Conservation (phyloP, 805 yeast species). For the Yamadazyma ubonensis region DNA sequence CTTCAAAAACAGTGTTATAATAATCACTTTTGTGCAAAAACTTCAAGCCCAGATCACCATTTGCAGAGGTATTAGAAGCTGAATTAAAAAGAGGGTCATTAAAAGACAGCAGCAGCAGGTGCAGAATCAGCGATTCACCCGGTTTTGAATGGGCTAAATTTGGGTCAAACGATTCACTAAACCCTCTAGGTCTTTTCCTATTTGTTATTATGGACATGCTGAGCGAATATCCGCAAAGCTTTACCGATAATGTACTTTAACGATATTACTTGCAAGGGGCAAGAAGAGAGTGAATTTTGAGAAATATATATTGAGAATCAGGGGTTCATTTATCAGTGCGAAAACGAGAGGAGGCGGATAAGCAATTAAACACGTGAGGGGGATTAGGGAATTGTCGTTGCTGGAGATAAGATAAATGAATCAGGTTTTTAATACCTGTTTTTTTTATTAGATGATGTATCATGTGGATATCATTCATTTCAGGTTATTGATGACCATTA, state of each 20-base stretch:
- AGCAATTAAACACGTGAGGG: slow-evolving; percentile 6
- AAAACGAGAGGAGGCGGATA: slow-evolving; percentile 5
- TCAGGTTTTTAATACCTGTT: too few species aligned
- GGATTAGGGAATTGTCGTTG: not conserved
- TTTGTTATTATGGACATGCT: slow-evolving; percentile 39
- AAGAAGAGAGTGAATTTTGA: slow-evolving; percentile 3
- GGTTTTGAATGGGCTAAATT: slow-evolving; percentile 7
- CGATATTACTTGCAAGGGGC: not conserved
- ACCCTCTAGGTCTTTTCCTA: slow-evolving; percentile 46
- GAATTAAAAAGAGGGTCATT: slow-evolving; percentile 5
- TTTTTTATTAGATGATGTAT: too few species aligned
- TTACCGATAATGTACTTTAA: not conserved
- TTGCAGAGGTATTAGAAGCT: not conserved
- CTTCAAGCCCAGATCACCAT: slow-evolving; percentile 3
- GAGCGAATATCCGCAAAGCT: not conserved
- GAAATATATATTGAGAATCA: slow-evolving; percentile 3
- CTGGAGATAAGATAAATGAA: too few species aligned
- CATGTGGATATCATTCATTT: too few species aligned
- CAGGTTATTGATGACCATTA: too few species aligned
- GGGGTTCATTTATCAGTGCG: slow-evolving; percentile 6
- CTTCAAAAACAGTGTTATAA: slow-evolving; percentile 15
- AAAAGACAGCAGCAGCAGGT: slow-evolving; percentile 1
- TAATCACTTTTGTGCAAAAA: slow-evolving; percentile 7
- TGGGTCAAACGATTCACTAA: slow-evolving; percentile 35
- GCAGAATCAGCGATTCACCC: slow-evolving; percentile 2